phyloP scores from a whole-genome alignment of 129 eudicot genomes.

The Flaveria brownii region DNA sequence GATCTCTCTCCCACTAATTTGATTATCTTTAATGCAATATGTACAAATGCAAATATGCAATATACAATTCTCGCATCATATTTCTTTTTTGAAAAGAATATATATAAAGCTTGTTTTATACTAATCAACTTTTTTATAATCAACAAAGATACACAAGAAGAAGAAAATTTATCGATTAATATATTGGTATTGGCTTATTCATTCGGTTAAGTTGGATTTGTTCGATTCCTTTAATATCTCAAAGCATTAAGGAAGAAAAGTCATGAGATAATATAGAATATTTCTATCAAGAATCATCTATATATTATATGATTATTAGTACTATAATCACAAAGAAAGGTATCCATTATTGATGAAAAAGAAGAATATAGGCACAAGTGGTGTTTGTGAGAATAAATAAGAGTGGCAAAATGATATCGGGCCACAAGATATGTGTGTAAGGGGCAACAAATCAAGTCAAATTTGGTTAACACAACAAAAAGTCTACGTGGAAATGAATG shows the following conservation, averaged over 20 bases:
- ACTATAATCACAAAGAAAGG: not conserved
- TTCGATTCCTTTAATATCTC: not conserved
- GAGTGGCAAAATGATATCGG: not conserved
- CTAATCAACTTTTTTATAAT: no score
- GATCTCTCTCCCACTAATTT: no score
- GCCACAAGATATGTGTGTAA: not conserved
- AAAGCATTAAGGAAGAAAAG: not conserved
- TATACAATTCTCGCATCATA: no score
- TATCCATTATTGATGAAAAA: not conserved
- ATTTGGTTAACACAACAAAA: not conserved
- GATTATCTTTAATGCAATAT: no score
- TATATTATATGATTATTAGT: not conserved
- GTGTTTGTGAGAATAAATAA: slow-evolving; percentile 7
- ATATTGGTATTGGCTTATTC: not conserved
- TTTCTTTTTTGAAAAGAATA: no score
- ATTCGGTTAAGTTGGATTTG: not conserved
- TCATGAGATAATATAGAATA: slow-evolving; percentile 5
- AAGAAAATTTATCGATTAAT: no score
- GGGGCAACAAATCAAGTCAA: slow-evolving; percentile 11
- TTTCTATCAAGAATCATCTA: not conserved
- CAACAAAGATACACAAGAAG: no score
- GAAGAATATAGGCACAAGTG: not conserved
- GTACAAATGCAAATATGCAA: no score
- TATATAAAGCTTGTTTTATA: no score
- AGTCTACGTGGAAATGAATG: not conserved